These are phyloP conservation scores for Ascocoryne sarcoides DNA, from an alignment of 2,329 filamentous ascomycete species.

Conservation along the genomic window DNA sequence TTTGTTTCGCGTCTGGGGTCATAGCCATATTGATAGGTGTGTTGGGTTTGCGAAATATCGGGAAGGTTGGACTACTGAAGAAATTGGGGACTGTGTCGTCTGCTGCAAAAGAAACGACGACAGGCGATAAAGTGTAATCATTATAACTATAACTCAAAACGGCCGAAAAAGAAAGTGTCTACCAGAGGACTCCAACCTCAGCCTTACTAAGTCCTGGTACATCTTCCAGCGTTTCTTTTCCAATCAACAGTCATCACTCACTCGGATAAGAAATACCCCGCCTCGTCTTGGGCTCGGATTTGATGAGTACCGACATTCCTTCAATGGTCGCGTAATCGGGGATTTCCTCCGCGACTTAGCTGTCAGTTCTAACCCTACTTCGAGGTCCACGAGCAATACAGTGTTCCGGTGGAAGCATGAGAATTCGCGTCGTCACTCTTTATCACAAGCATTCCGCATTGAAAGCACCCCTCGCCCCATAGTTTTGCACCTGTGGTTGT, in stretches of 20 bases:
- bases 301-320: not conserved
- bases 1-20: constrained; percentile 17
- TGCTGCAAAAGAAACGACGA: constrained; percentile 9
- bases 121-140: constrained; percentile 4
- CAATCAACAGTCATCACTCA: too few species aligned
- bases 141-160: too few species aligned
- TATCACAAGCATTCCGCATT: not conserved
- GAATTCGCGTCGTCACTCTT: not conserved
- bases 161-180: too few species aligned
- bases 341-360: not conserved
- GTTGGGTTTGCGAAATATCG: constrained; percentile 20
- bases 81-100: constrained; percentile 21
- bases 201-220: too few species aligned
- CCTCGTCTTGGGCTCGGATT: not conserved
- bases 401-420: not conserved
- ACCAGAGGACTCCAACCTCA: too few species aligned
- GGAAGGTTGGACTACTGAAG: constrained; percentile 23
- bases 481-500: not conserved
- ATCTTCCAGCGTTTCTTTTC: too few species aligned
- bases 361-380: not conserved
- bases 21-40: constrained; percentile 10
- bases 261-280: not conserved
- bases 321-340: not conserved
- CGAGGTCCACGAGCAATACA: too few species aligned
- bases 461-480: not conserved